Evolutionary conservation across 345 rosid genomes (phyloP).

Genomic region (Eucalyptus regnans): DNA sequence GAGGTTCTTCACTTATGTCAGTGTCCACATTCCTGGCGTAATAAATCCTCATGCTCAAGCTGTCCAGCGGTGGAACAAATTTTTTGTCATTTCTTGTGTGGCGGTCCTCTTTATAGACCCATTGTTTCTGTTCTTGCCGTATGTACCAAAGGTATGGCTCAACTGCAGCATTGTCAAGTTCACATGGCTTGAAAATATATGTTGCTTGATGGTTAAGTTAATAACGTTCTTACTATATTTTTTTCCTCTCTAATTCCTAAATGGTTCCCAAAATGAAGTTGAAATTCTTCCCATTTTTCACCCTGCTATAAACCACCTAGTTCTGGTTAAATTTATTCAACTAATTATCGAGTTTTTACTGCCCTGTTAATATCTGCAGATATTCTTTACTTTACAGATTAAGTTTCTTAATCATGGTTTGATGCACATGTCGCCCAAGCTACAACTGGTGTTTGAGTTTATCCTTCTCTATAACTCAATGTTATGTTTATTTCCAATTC

Average conservation of each 20-base stretch:
- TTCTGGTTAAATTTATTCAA: background rate
- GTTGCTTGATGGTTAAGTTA: background rate
- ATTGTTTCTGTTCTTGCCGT: conserved; percentile 64
- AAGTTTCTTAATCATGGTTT: background rate
- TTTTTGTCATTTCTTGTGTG: conserved; percentile 22
- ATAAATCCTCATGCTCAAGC: conserved; percentile 70
- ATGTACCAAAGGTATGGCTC: conserved; percentile 33
- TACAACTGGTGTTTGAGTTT: background rate
- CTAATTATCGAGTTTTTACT: background rate
- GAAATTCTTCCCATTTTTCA: background rate
- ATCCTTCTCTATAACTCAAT: background rate
- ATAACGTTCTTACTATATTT: background rate
- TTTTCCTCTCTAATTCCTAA: background rate
- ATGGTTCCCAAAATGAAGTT: background rate
- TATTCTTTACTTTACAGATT: background rate
- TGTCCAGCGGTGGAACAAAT: conserved; percentile 62
- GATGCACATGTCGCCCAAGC: background rate
- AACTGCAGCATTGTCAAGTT: background rate
- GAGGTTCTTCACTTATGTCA: conserved; percentile 18
- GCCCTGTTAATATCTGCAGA: background rate
- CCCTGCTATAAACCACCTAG: background rate
- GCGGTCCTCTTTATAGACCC: conserved; percentile 78
- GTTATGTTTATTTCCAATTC: background rate
- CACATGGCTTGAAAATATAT: background rate
- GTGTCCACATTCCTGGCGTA: conserved; percentile 35